Base-by-base conservation (phyloP, 1,284 basidiomycete species). In the Cryptococcus sp. region DNA sequence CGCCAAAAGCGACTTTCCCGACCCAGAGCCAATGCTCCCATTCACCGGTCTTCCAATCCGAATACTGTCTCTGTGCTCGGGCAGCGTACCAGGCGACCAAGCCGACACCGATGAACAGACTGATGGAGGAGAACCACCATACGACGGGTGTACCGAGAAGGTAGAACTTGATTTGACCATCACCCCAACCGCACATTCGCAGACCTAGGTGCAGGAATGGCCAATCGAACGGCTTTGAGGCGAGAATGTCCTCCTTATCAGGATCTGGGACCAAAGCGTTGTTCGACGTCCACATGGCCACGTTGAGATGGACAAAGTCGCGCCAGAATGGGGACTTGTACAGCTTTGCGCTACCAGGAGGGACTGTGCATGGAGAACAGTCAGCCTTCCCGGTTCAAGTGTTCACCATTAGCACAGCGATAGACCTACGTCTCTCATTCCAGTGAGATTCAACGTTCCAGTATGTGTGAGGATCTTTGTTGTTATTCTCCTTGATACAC, bases 231-330 rank as follows among this genome's bases (percentile, higher is more conserved):
- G 95, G 94, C 67, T 85, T 86, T 38, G 92, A 95, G 0, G 95
- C 94, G 51, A 99, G 85, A 67, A 97, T 92, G 75, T 99, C 95
- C 67, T 94, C 91, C 80, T 99, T 99, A 82, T 99, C 95, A 0
- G 93, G 91, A 70, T 99, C 93, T 0, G 95, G 95, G 46, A 98
- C 80, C 54, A 99, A 86, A 0, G 96, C 94, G 75, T 99, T 99
- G 82, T 99, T 99, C 5, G 94, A 96, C 0, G 93, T 97, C 92
- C 96, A 95, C 96, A 99, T 99, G 16, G 94, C 95, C 16, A 99
- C 91, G 72, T 99, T 99, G 57, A 99, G 85, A 77, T 99, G 95
- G 86, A 93, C 93, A 79, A 99, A 98, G 79, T 99, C 95, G 55
- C 89, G 87, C 55, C 97, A 81, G 84, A 99, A 99, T 0, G 94